Percentiles rank a stretch among this genome's conserved stretches.
Conservation (phyloP, 352 stramenopile species). For the Globisporangium apiculatum region DNA sequence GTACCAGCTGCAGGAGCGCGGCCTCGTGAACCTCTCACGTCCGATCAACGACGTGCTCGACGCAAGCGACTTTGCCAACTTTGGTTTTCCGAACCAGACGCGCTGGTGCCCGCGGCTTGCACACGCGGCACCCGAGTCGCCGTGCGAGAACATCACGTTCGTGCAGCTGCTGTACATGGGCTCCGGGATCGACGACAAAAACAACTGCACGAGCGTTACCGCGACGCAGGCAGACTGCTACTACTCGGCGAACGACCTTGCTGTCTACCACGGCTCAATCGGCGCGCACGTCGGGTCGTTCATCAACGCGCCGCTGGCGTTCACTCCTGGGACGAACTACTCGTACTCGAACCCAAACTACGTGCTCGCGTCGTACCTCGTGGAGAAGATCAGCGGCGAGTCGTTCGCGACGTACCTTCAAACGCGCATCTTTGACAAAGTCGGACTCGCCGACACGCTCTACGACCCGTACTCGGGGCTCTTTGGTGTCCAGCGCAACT, state of each 20-base stretch:
- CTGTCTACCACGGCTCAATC: constrained; percentile 20
- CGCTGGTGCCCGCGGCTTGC: constrained; percentile 34
- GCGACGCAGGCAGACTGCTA: background rate
- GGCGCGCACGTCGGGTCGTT: constrained; percentile 31
- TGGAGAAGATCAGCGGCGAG: constrained; percentile 46
- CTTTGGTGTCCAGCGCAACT: constrained; percentile 17
- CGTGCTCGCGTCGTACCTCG: constrained; percentile 41
- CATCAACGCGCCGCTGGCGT: constrained; percentile 42
- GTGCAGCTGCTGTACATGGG: constrained; percentile 52
- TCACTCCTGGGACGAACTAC: constrained; percentile 42
- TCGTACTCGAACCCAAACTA: constrained; percentile 47
- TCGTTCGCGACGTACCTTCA: constrained; percentile 33
- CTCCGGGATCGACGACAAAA: constrained; percentile 28
- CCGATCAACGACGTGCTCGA: constrained; percentile 32
- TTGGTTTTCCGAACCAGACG: constrained; percentile 36
- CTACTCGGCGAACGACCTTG: constrained; percentile 13
- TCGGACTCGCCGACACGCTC: constrained; percentile 29
- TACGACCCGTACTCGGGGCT: constrained; percentile 38
- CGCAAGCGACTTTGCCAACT: constrained; percentile 28
- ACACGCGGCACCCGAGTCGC: constrained; percentile 2
- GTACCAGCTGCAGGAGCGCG: constrained; percentile 50
- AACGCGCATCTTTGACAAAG: constrained; percentile 24
- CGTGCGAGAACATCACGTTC: constrained; percentile 48
- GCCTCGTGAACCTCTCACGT: constrained; percentile 24
- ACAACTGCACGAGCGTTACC: constrained; percentile 23